A percentile compares a stretch with the other conserved stretches of the same genome.
Conservation (phyloP, 164 flowering plant species). For the Kingdonia uniflora region DNA sequence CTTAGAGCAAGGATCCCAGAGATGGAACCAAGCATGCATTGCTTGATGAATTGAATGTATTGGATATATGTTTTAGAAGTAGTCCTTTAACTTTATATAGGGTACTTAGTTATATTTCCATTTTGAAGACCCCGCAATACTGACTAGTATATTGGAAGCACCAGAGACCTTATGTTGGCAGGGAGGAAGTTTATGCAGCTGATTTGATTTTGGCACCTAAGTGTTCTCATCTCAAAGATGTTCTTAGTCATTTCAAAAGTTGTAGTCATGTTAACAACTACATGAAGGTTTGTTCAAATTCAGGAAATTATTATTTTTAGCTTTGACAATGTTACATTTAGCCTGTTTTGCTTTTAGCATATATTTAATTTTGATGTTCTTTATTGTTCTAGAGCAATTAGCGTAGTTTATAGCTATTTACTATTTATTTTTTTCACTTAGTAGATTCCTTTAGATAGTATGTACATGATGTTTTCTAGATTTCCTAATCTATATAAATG, state of each 20-base stretch:
- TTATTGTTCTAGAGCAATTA: too few species aligned
- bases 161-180: slow-evolving; percentile 74
- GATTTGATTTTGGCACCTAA: slow-evolving; percentile 88
- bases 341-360: too few species aligned
- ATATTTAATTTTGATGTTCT: too few species aligned
- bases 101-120: background rate
- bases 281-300: slow-evolving; percentile 33
- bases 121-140: too few species aligned
- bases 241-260: slow-evolving; percentile 73
- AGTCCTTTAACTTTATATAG: background rate
- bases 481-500: too few species aligned
- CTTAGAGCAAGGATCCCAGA: slow-evolving; percentile 74
- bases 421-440: too few species aligned
- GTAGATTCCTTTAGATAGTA: too few species aligned
- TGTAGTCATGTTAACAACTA: slow-evolving; percentile 44
- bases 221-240: slow-evolving; percentile 67
- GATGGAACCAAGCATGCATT: slow-evolving; percentile 85
- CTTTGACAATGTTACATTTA: too few species aligned
- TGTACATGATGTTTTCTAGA: too few species aligned
- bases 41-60: slow-evolving; percentile 57
- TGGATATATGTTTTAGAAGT: slow-evolving; percentile 31
- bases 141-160: background rate
- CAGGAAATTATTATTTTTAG: background rate
- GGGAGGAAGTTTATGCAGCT: slow-evolving; percentile 70
- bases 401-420: too few species aligned